Conservation (phyloP, 305 asterid species). For the Fraxinus ornus region DNA sequence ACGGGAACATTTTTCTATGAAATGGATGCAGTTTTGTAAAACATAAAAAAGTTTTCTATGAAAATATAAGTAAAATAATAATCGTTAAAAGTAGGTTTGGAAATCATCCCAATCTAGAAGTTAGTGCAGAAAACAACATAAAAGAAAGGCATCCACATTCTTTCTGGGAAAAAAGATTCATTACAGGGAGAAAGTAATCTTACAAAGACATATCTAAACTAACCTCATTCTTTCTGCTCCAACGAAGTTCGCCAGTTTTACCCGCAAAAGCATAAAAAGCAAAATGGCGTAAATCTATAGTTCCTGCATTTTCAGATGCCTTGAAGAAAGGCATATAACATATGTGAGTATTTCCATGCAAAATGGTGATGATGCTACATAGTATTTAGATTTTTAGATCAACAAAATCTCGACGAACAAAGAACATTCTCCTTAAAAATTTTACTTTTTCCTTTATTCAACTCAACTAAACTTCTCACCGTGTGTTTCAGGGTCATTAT, state of each 20-base stretch:
- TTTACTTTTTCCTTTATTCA: not conserved
- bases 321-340: slow-evolving; percentile 31
- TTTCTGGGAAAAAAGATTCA: slow-evolving; percentile 4
- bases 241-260: slow-evolving; percentile 77
- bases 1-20: not conserved
- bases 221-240: slow-evolving; percentile 87
- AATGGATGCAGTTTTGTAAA: not conserved
- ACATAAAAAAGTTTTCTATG: not conserved
- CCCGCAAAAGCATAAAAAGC: slow-evolving; percentile 93
- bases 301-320: slow-evolving; percentile 68
- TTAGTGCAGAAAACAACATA: slow-evolving; percentile 1
- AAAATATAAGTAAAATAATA: not conserved
- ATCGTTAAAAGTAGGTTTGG: not conserved
- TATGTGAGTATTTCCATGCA: slow-evolving; percentile 16
- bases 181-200: slow-evolving; percentile 17
- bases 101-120: not conserved
- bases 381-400: not conserved
- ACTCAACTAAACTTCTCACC: not conserved
- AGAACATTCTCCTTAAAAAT: not conserved
- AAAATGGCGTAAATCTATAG: slow-evolving; percentile 79
- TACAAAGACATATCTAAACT: not conserved
- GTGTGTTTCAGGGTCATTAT: not conserved
- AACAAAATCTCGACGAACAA: not conserved
- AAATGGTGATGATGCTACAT: not conserved
- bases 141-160: not conserved